Evolutionary conservation across 345 rosid species (phyloP), one percentile per base, ranked within the genome.

Genomic region (Mangifera indica): DNA sequence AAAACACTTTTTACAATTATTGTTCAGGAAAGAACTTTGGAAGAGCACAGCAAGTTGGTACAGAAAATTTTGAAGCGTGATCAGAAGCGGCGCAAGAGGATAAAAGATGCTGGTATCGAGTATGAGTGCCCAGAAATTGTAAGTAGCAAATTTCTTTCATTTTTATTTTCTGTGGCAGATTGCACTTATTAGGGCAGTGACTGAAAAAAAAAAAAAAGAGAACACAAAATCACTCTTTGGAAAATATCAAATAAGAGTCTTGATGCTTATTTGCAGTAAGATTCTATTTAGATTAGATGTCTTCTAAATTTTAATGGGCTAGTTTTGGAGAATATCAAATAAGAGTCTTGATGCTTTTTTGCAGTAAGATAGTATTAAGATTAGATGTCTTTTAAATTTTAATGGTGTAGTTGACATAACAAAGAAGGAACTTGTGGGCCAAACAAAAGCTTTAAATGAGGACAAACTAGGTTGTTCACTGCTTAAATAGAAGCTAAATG

Each of bases 41-140:
- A 85, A 62, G 99, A 87, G 74, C 94, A 95, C 72, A 87, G 77
- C 60, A 92, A 92, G 71, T 45, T 88, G 87, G 82, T 92, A 52
- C 82, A 81, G 53, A 87, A 82, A 81, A 89, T 95, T 60, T 55
- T 88, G 62, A 87, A 91, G 83, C 77, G 82, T 46, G 93, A 84
- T 76, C 72, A 81, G 79, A 92, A 79, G 74, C 84, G 94, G 67
- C 80, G 81, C 53, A 89, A 83, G 83, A 91, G 62, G 79, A 91
- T 95, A 75, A 85, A 82, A 64, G 94, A 86, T 14, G 96, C 94
- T 66, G 96, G 97, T 60, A 83, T 95, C 69, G 94, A 89, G 26
- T 94, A 90, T 66, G 92, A 85, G 59, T 92, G 93, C 86, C 97
- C 99, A 0, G 89, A 84, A 76, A 87, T 95, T 60, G 98, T 95